A percentile compares a stretch with the other conserved stretches of the same genome.
phyloP scores from a whole-genome alignment of 1,284 basidiomycete species.

The Tilletiaria anomala region DNA sequence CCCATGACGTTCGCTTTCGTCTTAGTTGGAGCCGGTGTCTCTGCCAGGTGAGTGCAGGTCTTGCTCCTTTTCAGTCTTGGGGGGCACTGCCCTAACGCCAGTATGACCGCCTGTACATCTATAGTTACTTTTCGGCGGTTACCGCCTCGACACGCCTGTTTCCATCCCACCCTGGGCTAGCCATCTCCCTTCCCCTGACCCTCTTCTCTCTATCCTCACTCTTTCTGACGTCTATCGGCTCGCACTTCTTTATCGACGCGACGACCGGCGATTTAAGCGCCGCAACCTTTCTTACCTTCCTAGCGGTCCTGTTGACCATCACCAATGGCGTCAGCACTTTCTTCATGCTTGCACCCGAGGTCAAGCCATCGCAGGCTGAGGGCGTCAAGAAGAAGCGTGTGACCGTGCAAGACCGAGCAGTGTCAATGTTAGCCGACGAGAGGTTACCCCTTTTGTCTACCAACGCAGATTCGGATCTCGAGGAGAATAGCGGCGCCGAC shows the following conservation, averaged over 20 bases:
- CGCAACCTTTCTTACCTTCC: conserved; percentile 7
- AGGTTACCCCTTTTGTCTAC: no score
- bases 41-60: no score
- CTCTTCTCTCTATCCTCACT: conserved; percentile 11
- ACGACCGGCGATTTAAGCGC: conserved; percentile 9
- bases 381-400: no score
- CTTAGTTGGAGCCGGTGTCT: conserved; percentile 10
- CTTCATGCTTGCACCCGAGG: no score
- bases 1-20: conserved; percentile 7
- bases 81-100: not conserved
- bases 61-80: not conserved
- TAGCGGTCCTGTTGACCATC: conserved; percentile 5
- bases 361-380: no score
- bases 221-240: conserved; percentile 8
- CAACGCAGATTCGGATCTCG: not conserved
- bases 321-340: conserved; percentile 7
- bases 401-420: no score
- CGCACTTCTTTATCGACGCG: conserved; percentile 8
- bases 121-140: conserved; percentile 9
- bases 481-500: not conserved
- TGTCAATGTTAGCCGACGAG: no score
- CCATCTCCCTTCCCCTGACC: conserved; percentile 10
- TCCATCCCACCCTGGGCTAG: conserved; percentile 6
- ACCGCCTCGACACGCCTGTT: conserved; percentile 7
- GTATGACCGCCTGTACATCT: no score